Conservation (phyloP, 805 yeast species). For the Candida maesae region DNA sequence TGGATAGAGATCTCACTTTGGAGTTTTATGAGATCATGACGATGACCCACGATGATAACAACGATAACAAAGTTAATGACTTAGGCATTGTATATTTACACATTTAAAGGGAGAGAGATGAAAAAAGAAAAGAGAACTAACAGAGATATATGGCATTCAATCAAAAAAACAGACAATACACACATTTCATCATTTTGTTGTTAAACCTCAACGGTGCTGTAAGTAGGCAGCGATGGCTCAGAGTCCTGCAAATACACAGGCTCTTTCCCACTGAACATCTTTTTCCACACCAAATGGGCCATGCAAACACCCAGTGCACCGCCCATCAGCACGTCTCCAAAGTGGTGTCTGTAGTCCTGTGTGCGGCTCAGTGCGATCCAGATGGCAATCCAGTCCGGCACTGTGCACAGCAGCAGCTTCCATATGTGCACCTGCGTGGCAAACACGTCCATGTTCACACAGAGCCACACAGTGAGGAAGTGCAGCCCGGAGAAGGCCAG, state of each 20-base stretch:
- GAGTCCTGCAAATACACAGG: conserved; percentile 15
- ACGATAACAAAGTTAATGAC: no score
- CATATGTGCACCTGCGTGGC: conserved; percentile 41
- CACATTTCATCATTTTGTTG: background rate
- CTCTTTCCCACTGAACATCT: conserved; percentile 21
- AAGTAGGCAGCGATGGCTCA: conserved; percentile 13
- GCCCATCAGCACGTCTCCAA: conserved; percentile 79
- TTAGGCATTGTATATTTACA: no score
- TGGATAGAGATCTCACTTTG: no score
- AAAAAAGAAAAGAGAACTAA: background rate
- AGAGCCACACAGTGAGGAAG: conserved; percentile 59
- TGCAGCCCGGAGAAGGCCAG: conserved; percentile 64
- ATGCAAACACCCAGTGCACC: conserved; percentile 50
- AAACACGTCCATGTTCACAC: conserved; percentile 20
- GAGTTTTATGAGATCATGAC: no score
- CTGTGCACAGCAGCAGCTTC: conserved; percentile 46
- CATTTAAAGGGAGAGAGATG: background rate
- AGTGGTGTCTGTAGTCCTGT: conserved; percentile 90
- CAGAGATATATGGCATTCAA: no score
- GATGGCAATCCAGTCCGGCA: conserved; percentile 65
- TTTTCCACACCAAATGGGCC: conserved; percentile 15
- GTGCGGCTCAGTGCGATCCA: conserved; percentile 81
- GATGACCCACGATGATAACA: no score
- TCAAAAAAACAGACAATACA: no score
- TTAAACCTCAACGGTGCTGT: conserved; percentile 5